Conservation (phyloP, 352 stramenopile genomes). For the Blastocystis hominis region DNA sequence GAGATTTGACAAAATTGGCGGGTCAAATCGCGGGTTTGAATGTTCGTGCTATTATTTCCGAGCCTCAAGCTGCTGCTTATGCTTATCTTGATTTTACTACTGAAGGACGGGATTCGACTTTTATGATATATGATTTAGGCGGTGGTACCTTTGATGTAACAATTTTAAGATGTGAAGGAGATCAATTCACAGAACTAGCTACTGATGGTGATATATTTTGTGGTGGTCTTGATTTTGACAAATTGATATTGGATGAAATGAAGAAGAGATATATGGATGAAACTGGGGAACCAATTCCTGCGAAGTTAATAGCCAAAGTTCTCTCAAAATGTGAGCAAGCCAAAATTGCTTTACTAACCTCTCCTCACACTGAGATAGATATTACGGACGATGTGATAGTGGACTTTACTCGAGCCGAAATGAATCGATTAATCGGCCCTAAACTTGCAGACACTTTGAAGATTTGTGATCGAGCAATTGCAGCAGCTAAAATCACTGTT, state of each 20-base stretch:
- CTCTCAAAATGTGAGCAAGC: constrained; percentile 9
- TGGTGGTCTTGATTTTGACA: constrained; percentile 69
- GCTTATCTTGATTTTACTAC: constrained; percentile 61
- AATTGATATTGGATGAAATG: neutral
- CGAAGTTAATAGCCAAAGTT: neutral
- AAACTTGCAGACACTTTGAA: neutral
- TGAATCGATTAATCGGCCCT: neutral
- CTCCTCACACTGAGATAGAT: neutral
- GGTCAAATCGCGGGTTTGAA: constrained; percentile 92
- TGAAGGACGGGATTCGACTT: constrained; percentile 61
- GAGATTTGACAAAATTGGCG: constrained; percentile 97
- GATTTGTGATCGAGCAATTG: neutral
- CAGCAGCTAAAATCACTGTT: neutral
- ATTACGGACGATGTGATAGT: neutral
- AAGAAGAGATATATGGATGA: neutral
- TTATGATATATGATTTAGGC: constrained; percentile 67
- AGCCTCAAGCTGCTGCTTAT: constrained; percentile 63
- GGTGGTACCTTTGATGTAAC: constrained; percentile 86
- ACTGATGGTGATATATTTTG: constrained; percentile 97
- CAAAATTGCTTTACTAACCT: neutral
- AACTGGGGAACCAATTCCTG: neutral
- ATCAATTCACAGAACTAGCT: constrained; percentile 94
- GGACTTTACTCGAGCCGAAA: neutral
- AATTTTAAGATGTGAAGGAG: constrained; percentile 90
- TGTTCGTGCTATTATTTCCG: constrained; percentile 87